Percentiles rank a stretch among this genome's conserved stretches.
Conservation (phyloP, 176 grass and related monocot species). For the Metroxylon sagu region DNA sequence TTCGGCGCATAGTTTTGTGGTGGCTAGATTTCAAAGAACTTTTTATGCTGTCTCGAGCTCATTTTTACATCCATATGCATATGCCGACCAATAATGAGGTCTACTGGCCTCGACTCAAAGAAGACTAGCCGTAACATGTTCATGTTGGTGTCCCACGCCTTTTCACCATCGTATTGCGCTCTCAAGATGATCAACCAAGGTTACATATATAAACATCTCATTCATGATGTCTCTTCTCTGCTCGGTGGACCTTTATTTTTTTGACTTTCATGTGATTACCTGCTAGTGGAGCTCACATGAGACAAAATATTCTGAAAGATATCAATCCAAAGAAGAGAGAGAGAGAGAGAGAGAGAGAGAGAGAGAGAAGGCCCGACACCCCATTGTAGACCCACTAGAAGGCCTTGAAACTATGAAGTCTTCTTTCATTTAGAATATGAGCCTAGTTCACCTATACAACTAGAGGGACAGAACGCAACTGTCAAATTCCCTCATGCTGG, state of each 20-base stretch:
- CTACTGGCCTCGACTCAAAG: background rate
- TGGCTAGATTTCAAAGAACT: background rate
- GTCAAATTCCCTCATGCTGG: background rate
- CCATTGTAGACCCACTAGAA: constrained; percentile 29
- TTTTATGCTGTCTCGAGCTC: background rate
- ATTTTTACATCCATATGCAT: constrained; percentile 8
- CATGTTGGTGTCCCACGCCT: background rate
- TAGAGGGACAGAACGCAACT: constrained; percentile 11
- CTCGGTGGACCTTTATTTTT: background rate
- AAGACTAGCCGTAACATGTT: background rate
- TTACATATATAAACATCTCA: constrained; percentile 8
- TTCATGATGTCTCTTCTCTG: background rate
- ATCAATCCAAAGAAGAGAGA: constrained; percentile 6
- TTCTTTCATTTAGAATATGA: constrained; percentile 10
- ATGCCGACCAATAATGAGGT: constrained; percentile 10
- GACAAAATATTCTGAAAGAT: constrained; percentile 23
- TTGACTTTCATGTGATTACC: constrained; percentile 29
- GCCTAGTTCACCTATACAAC: constrained; percentile 2
- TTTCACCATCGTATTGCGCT: background rate
- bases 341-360: constrained; percentile 8
- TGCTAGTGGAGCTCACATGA: constrained; percentile 37
- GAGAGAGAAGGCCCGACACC: constrained; percentile 13
- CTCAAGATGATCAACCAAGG: constrained; percentile 14
- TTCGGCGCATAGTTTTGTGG: background rate
- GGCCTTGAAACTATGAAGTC: constrained; percentile 57